These are phyloP conservation scores for Cicer bijugum DNA, from an alignment of 306 rosid genomes.

Conservation along the genomic window DNA sequence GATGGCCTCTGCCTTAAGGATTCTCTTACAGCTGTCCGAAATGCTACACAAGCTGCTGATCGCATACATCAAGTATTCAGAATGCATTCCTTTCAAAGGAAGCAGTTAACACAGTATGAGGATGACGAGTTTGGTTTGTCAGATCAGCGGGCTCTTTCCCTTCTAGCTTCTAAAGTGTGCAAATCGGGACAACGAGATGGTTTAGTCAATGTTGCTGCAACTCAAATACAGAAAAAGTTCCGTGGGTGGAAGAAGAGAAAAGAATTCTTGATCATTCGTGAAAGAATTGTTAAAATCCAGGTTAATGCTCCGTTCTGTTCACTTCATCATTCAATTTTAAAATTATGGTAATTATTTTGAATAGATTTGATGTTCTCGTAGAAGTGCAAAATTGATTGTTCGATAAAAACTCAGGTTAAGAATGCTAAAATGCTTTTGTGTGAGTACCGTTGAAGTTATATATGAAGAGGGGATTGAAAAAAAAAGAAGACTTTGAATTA, in stretches of 20 bases:
- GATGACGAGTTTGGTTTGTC: constrained; percentile 58
- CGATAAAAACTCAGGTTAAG: background rate
- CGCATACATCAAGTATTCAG: constrained; percentile 78
- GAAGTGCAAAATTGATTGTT: constrained; percentile 15
- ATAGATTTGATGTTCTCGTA: constrained; percentile 6
- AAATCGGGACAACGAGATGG: constrained; percentile 62
- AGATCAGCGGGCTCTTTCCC: constrained; percentile 64
- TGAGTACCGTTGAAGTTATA: constrained; percentile 2
- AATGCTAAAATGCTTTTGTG: constrained; percentile 20
- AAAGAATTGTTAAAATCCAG: constrained; percentile 93
- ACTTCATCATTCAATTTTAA: constrained; percentile 33
- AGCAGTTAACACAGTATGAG: constrained; percentile 50
- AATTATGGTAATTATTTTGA: background rate
- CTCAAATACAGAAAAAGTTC: constrained; percentile 80
- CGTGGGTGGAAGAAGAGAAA: constrained; percentile 94
- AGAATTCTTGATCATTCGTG: constrained; percentile 82
- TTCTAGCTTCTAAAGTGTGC: constrained; percentile 54
- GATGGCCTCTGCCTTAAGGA: constrained; percentile 74
- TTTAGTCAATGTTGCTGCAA: constrained; percentile 65
- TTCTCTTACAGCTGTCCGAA: constrained; percentile 79
- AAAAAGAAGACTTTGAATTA: too few species aligned
- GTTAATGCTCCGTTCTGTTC: constrained; percentile 48
- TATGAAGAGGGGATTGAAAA: background rate
- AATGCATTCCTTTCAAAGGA: constrained; percentile 83
- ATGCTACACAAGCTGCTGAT: constrained; percentile 88